These are phyloP conservation scores for Phlebiopsis gigantea DNA, from an alignment of 768 basidiomycete species.

Conservation along the genomic window DNA sequence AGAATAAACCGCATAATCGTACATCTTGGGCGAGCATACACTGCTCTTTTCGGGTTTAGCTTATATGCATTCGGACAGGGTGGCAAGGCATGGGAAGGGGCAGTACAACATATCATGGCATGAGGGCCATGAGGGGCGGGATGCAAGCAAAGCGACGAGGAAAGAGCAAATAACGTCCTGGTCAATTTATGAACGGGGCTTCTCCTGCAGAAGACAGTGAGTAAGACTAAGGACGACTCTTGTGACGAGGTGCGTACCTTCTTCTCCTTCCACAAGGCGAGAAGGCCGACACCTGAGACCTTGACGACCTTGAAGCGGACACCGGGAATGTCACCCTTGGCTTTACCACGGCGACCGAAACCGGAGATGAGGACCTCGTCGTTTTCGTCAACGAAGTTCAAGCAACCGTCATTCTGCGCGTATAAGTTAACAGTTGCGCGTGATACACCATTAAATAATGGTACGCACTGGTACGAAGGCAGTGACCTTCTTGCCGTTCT, in stretches of 20 bases:
- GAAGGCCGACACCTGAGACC: conserved; percentile 97
- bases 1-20: conserved; percentile 1
- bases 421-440: not conserved
- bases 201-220: conserved; percentile 24
- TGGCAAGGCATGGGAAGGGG: conserved; percentile 7
- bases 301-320: conserved; percentile 99
- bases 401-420: conserved; percentile 85
- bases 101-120: conserved; percentile 16
- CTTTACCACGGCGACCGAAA: conserved; percentile 99
- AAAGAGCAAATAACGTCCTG: conserved; percentile 8
- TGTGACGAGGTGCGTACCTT: conserved; percentile 57
- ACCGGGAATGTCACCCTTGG: conserved; percentile 99
- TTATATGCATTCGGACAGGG: conserved; percentile 12
- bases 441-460: not conserved
- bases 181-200: conserved; percentile 31
- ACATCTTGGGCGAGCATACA: conserved; percentile 10
- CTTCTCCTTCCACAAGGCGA: conserved; percentile 99
- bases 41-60: conserved; percentile 14
- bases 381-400: conserved; percentile 99
- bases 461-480: conserved; percentile 93
- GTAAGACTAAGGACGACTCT: too few species aligned
- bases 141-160: conserved; percentile 9
- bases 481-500: conserved; percentile 99
- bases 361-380: conserved; percentile 99
- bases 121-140: conserved; percentile 8